Conservation (phyloP, 257 asterid genomes). For the Fraxinus pennsylvanica region DNA sequence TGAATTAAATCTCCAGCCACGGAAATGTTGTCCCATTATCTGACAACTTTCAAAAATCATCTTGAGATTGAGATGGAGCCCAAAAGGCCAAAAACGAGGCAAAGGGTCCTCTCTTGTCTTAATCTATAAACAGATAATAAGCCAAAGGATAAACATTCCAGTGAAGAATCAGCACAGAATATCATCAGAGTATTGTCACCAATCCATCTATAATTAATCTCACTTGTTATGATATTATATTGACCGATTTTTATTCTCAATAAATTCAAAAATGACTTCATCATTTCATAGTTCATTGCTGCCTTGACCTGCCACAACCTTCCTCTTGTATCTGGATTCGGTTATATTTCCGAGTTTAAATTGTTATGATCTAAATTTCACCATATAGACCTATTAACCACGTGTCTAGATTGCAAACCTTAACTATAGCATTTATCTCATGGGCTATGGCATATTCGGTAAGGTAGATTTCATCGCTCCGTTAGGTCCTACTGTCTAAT, state of each 20-base stretch:
- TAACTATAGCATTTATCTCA: too few relatives aligned
- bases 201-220: not conserved
- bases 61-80: conserved; percentile 36
- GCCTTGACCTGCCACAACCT: too few relatives aligned
- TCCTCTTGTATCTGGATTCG: too few relatives aligned
- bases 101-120: conserved; percentile 8
- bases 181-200: conserved; percentile 8
- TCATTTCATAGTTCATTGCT: too few relatives aligned
- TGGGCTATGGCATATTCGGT: too few relatives aligned
- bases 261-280: not conserved
- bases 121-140: conserved; percentile 13
- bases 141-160: conserved; percentile 19
- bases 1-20: conserved; percentile 44
- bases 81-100: conserved; percentile 21
- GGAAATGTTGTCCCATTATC: conserved; percentile 35
- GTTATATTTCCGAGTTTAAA: too few relatives aligned
- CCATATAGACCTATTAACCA: too few relatives aligned
- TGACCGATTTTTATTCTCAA: too few relatives aligned
- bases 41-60: conserved; percentile 28
- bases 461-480: too few relatives aligned
- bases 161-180: conserved; percentile 12
- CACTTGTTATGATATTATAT: not conserved
- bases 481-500: too few relatives aligned
- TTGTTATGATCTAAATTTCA: too few relatives aligned
- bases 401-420: too few relatives aligned